Percentiles rank a stretch among this genome's conserved stretches.
These are phyloP conservation scores for Apiospora arundinis DNA, from an alignment of 2,329 filamentous ascomycete genomes.

Conservation along the genomic window DNA sequence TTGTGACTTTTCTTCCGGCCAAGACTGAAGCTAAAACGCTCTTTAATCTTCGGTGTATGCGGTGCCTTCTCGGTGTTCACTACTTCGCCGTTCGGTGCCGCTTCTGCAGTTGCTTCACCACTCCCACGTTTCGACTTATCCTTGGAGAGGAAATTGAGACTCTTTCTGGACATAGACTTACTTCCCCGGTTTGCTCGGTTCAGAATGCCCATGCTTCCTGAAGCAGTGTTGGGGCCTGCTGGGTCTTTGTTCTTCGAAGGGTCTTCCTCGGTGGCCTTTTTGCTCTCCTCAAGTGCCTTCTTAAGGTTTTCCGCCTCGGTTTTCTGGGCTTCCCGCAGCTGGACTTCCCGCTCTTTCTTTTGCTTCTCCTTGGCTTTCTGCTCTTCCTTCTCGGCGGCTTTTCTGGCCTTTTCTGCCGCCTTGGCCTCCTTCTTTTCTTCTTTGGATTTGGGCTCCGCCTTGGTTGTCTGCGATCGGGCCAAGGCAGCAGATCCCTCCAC, in stretches of 20 bases:
- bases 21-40: slow-evolving; percentile 70
- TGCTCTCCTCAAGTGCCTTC: slow-evolving; percentile 64
- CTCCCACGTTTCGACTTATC: slow-evolving; percentile 50
- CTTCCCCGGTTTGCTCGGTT: slow-evolving; percentile 73
- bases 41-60: slow-evolving; percentile 58
- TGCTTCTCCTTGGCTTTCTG: slow-evolving; percentile 53
- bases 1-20: slow-evolving; percentile 73
- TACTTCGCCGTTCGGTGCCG: slow-evolving; percentile 41
- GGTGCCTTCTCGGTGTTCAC: slow-evolving; percentile 43
- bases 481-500: slow-evolving; percentile 30
- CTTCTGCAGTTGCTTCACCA: slow-evolving; percentile 36
- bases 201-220: slow-evolving; percentile 52
- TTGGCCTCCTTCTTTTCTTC: slow-evolving; percentile 74
- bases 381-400: slow-evolving; percentile 53
- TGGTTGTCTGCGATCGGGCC: slow-evolving; percentile 36
- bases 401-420: slow-evolving; percentile 56
- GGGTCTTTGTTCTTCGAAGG: slow-evolving; percentile 63
- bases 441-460: slow-evolving; percentile 60
- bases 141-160: slow-evolving; percentile 70
- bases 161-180: slow-evolving; percentile 80
- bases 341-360: slow-evolving; percentile 44
- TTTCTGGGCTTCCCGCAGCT: slow-evolving; percentile 46
- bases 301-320: slow-evolving; percentile 60
- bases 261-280: slow-evolving; percentile 58
- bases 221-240: slow-evolving; percentile 40